phyloP scores from a whole-genome alignment of 306 rosid genomes.

The Vigna mungo region DNA sequence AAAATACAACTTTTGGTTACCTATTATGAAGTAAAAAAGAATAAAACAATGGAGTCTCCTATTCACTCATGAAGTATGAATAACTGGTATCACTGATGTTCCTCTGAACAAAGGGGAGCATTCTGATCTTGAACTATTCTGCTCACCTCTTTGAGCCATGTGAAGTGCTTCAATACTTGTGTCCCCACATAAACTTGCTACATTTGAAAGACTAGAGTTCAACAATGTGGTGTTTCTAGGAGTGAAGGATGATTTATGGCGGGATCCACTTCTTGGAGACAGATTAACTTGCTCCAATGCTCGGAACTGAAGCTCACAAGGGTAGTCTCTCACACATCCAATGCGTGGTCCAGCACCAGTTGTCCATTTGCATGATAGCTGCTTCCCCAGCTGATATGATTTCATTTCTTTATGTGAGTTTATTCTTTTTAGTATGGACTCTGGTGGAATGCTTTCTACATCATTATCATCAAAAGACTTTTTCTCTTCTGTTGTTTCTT shows the following conservation, averaged over 20 bases:
- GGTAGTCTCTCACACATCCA: slow-evolving; percentile 91
- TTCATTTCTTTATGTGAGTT: slow-evolving; percentile 77
- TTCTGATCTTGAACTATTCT: slow-evolving; percentile 46
- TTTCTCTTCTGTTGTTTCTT: slow-evolving; percentile 45
- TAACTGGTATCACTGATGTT: slow-evolving; percentile 50
- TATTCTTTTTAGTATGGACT: slow-evolving; percentile 76
- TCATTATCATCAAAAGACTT: slow-evolving; percentile 47
- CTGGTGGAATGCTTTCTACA: slow-evolving; percentile 64
- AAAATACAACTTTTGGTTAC: slow-evolving; percentile 50
- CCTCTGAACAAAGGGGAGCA: slow-evolving; percentile 61
- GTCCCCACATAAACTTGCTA: slow-evolving; percentile 42
- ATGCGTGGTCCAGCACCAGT: slow-evolving; percentile 98
- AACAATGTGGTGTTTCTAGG: slow-evolving; percentile 46
- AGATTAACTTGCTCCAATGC: slow-evolving; percentile 89
- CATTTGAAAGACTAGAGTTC: slow-evolving; percentile 49
- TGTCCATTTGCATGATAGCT: slow-evolving; percentile 95
- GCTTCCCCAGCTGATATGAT: slow-evolving; percentile 90
- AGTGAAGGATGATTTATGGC: slow-evolving; percentile 49
- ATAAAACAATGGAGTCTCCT: slow-evolving; percentile 53
- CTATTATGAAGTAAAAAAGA: slow-evolving; percentile 67
- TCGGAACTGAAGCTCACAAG: slow-evolving; percentile 77
- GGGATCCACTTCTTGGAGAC: slow-evolving; percentile 72
- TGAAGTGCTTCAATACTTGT: slow-evolving; percentile 31
- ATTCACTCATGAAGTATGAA: slow-evolving; percentile 45
- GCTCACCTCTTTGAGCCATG: slow-evolving; percentile 37